Percentiles rank a stretch among this genome's conserved stretches.
These are phyloP conservation scores for Ramalina peruviana DNA, from an alignment of 495 filamentous ascomycete species.

Conservation along the genomic window DNA sequence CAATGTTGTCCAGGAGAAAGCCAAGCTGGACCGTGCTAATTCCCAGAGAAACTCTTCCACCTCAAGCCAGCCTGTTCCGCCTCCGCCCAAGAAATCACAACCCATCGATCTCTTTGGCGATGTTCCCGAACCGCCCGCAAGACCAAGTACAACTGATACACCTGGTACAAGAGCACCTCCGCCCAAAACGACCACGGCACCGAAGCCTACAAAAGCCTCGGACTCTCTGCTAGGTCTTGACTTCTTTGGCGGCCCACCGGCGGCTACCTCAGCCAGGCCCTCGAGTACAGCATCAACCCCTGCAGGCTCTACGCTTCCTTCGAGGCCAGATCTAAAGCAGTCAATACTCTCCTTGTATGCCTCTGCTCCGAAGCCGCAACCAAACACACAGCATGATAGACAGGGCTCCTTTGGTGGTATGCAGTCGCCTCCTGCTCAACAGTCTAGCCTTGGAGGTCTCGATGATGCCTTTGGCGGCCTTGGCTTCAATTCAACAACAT, in stretches of 20 bases:
- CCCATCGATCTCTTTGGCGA: constrained; percentile 49
- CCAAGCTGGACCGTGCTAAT: constrained; percentile 47
- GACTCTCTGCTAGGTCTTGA: constrained; percentile 89
- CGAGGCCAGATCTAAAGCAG: constrained; percentile 87
- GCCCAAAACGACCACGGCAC: constrained; percentile 48
- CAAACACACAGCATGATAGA: constrained; percentile 41
- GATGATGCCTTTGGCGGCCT: constrained; percentile 81
- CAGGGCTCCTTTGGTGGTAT: constrained; percentile 54
- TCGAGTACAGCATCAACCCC: constrained; percentile 54
- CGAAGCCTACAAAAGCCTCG: constrained; percentile 50
- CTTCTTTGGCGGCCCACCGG: constrained; percentile 64
- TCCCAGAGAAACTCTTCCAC: constrained; percentile 33
- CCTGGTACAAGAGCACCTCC: constrained; percentile 41
- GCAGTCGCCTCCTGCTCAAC: constrained; percentile 38
- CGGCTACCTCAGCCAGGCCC: constrained; percentile 52
- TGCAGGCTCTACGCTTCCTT: constrained; percentile 40
- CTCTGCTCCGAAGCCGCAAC: constrained; percentile 58
- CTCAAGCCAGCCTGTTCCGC: constrained; percentile 27
- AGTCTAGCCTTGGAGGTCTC: constrained; percentile 53
- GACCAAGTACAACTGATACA: constrained; percentile 53
- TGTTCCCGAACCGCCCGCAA: constrained; percentile 42
- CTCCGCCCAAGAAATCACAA: constrained; percentile 27
- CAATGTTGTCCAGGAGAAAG: constrained; percentile 59
- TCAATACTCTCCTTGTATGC: constrained; percentile 94
- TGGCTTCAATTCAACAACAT: constrained; percentile 49